Evolutionary conservation across 73 alveolate genomes (phyloP), one percentile per base, ranked within the genome.

Genomic region (Urostyla sp.): DNA sequence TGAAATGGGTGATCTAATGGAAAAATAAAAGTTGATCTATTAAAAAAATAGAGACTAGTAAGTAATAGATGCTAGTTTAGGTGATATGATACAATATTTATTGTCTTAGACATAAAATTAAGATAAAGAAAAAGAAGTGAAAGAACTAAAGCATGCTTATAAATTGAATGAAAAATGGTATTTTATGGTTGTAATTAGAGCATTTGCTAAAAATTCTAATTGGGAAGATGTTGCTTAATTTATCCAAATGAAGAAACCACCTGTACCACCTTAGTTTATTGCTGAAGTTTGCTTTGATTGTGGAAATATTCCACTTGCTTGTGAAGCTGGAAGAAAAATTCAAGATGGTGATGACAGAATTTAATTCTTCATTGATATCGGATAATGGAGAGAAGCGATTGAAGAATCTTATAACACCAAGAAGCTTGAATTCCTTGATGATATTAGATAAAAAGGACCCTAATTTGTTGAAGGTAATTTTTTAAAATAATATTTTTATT

Each of bases 371-470:
- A 78, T 78, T 4, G 74, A 78, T 52, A 32, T 55, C 27, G 52
- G 58, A 0, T 44, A 78, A 54, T 78, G 89, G 89, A 67, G 74
- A 20, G 82, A 59, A 1, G 89, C 89, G 7, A 61, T 78, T 27
- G 80, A 60, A 48, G 89, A 78, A 34, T 26, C 82, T 15, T 46
- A 60, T 23, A 78, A 56, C 31, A 67, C 61, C 1, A 78, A 78
- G 77, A 78, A 67, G 38, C 8, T 60, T 46, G 89, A 78, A 43
- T 78, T 34, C 59, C 32, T 78, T 24, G 89, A 78, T 45, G 89
- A 78, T 31, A 61, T 78, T 34, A 15, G 78, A 45, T 13, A 46
- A 18, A 78, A 78, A 38, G 89, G 89, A 15, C 89, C 89, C 8
- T 32, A 52, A 20, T 78, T 78, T 45, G 82, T 78, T 0, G 60